phyloP scores from a whole-genome alignment of 140 eudicot genomes.

The Oenanthe javanica region DNA sequence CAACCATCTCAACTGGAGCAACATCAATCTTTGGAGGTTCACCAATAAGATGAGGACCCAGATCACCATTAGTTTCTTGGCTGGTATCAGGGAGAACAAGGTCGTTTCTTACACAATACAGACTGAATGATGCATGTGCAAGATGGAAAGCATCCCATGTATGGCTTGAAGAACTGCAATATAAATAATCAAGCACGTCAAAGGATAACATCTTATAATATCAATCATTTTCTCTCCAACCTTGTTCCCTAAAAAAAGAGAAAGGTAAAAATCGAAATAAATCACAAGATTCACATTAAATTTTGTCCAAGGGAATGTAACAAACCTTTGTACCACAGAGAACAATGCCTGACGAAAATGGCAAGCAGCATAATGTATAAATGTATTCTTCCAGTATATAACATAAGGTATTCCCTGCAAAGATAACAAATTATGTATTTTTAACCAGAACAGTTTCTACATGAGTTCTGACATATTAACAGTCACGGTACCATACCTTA shows the following conservation, averaged over 20 bases:
- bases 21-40: slow-evolving; percentile 84
- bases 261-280: not conserved
- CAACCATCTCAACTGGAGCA: slow-evolving; percentile 50
- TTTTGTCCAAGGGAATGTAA: not conserved
- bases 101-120: slow-evolving; percentile 60
- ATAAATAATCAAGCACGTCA: slow-evolving; percentile 14
- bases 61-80: slow-evolving; percentile 26
- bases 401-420: slow-evolving; percentile 88
- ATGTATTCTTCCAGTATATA: slow-evolving; percentile 68
- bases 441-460: not conserved
- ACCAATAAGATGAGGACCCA: slow-evolving; percentile 74
- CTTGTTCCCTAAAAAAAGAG: not conserved
- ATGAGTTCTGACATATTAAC: not conserved
- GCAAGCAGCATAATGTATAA: slow-evolving; percentile 66
- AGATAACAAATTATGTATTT: slow-evolving; percentile 8
- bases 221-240: not conserved
- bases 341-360: slow-evolving; percentile 89
- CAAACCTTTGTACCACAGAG: slow-evolving; percentile 77
- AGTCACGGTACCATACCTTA: slow-evolving; percentile 36
- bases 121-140: slow-evolving; percentile 77
- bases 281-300: not conserved
- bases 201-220: not conserved
- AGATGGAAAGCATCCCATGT: slow-evolving; percentile 94
- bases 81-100: slow-evolving; percentile 35
- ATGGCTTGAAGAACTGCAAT: slow-evolving; percentile 81